A percentile compares a stretch with the other conserved stretches of the same genome.
Evolutionary conservation across 495 filamentous ascomycete species (phyloP).

Genomic region (Achaetomiella virescens): DNA sequence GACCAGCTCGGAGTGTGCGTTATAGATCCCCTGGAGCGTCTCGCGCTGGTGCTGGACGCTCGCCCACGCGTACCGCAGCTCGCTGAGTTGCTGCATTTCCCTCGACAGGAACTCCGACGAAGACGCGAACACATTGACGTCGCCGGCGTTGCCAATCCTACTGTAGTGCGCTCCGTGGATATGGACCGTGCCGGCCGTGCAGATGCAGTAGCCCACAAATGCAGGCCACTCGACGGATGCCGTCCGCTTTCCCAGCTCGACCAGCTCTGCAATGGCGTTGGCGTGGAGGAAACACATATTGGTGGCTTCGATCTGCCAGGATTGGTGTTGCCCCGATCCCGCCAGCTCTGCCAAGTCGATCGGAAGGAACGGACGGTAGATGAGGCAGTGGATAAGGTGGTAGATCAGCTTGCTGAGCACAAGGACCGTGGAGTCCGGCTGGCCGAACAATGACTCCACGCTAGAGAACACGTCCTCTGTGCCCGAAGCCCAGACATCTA

Average conservation of each 20-base stretch:
- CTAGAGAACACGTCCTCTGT: constrained; percentile 74
- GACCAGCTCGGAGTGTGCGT: constrained; percentile 66
- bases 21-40: constrained; percentile 65
- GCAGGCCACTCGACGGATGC: constrained; percentile 73
- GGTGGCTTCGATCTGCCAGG: constrained; percentile 84
- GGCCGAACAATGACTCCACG: constrained; percentile 66
- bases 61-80: constrained; percentile 66
- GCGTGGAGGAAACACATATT: constrained; percentile 82
- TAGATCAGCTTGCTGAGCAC: constrained; percentile 80
- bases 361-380: constrained; percentile 79
- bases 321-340: constrained; percentile 75
- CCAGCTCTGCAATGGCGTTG: constrained; percentile 77
- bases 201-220: constrained; percentile 76
- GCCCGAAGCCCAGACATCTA: constrained; percentile 77
- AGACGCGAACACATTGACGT: constrained; percentile 41
- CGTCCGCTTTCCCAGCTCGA: constrained; percentile 63
- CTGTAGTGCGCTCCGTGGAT: constrained; percentile 78
- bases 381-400: constrained; percentile 75
- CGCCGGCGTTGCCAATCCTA: constrained; percentile 55
- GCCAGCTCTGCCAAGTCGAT: constrained; percentile 74
- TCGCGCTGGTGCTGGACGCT: constrained; percentile 74
- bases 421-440: constrained; percentile 67
- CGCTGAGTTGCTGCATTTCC: constrained; percentile 71
- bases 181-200: constrained; percentile 76
- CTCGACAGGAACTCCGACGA: constrained; percentile 67